Conservation (phyloP, 345 rosid genomes). For the Aegle marmelos region DNA sequence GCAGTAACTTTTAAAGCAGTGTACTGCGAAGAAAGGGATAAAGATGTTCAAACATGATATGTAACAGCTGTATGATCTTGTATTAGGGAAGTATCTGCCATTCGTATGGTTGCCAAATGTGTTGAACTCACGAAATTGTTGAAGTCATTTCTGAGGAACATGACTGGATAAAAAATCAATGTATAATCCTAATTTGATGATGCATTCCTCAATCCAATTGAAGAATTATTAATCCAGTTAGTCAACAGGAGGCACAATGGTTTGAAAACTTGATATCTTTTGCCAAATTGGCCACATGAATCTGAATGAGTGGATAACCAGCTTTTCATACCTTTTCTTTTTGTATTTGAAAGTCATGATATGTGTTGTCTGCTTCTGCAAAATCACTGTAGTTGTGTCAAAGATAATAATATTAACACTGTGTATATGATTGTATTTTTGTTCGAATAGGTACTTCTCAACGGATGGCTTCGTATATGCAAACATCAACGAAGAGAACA, state of each 20-base stretch:
- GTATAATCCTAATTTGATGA: background rate
- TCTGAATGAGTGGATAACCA: background rate
- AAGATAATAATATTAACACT: conserved; percentile 17
- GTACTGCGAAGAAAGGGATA: background rate
- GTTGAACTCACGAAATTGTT: background rate
- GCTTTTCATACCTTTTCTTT: background rate
- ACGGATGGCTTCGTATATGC: conserved; percentile 87
- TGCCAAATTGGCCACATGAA: background rate
- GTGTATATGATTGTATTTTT: conserved; percentile 14
- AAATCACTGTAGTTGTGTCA: background rate
- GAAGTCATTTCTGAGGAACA: background rate
- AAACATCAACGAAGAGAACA: conserved; percentile 82
- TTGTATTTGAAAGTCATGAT: background rate
- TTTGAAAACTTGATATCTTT: background rate
- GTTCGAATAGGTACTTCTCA: conserved; percentile 58
- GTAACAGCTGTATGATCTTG: background rate
- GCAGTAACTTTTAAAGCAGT: background rate
- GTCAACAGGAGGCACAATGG: background rate
- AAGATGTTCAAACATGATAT: background rate
- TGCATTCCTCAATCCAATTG: background rate
- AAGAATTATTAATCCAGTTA: background rate
- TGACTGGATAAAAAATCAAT: background rate
- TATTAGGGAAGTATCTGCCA: background rate
- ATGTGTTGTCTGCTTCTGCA: background rate
- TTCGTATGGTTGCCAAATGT: background rate